Evolutionary conservation across 116 monocot species (phyloP).

Genomic region (Posidonia oceanica): DNA sequence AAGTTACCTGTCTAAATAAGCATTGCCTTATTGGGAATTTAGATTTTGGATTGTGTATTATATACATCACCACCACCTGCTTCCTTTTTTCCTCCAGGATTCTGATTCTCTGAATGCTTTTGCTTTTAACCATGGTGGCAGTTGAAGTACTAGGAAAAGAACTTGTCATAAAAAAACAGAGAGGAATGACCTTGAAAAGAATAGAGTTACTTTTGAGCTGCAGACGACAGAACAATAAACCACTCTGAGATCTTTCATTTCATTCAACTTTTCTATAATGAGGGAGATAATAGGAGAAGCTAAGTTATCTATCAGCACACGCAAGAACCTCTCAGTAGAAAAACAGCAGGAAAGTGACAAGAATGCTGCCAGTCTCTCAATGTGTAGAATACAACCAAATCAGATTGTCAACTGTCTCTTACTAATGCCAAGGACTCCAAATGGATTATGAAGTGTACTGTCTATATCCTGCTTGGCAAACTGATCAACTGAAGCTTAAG

Average conservation of each 20-base stretch:
- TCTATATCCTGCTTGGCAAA: too few relatives aligned
- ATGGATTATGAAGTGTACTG: too few relatives aligned
- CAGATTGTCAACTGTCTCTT: neutral
- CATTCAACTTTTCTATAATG: slow-evolving; percentile 1
- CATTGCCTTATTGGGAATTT: neutral
- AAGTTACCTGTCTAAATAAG: neutral
- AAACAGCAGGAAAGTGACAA: neutral
- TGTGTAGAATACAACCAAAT: neutral
- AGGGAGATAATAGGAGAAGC: neutral
- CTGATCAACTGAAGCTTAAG: too few relatives aligned
- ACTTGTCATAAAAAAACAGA: neutral
- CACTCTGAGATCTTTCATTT: neutral
- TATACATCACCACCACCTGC: neutral
- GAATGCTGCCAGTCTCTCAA: neutral
- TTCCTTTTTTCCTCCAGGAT: neutral
- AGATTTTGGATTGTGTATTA: neutral
- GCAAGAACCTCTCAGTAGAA: neutral
- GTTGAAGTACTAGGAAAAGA: slow-evolving; percentile 1
- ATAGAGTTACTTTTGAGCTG: neutral
- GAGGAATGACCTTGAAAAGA: neutral
- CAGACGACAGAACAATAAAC: neutral
- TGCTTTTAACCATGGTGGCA: neutral
- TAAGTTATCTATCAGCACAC: neutral
- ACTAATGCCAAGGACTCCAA: neutral
- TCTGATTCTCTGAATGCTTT: neutral